Evolutionary conservation across 805 yeast species (phyloP).

Genomic region (Saturnispora mendoncae): DNA sequence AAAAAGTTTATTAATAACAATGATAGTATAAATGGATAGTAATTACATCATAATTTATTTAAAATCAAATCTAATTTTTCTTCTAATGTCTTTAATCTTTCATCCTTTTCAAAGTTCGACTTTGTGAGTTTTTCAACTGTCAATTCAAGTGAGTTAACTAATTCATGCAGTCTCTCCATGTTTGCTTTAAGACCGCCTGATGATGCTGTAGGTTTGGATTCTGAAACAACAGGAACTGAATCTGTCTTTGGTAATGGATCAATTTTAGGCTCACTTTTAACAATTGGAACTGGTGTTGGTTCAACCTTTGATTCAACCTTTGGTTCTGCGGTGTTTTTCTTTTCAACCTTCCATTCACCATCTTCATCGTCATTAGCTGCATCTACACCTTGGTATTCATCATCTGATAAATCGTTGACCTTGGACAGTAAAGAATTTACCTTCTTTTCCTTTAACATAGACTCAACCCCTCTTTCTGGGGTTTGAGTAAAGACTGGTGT

Average conservation of each 20-base stretch:
- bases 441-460: conserved; percentile 37
- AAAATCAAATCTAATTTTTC: conserved; percentile 49
- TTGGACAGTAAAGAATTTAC: conserved; percentile 41
- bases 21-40: not conserved
- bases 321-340: not conserved
- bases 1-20: not conserved
- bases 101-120: conserved; percentile 58
- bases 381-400: conserved; percentile 29
- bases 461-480: conserved; percentile 37
- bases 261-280: conserved; percentile 4
- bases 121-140: conserved; percentile 44
- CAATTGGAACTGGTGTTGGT: conserved; percentile 1
- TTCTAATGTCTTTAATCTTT: conserved; percentile 48
- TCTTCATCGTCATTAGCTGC: conserved; percentile 18
- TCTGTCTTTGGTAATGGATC: conserved; percentile 10
- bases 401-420: conserved; percentile 33
- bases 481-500: conserved; percentile 21
- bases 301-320: conserved; percentile 12
- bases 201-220: conserved; percentile 24
- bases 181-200: conserved; percentile 65
- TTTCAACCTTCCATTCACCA: conserved; percentile 23
- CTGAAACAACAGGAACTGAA: conserved; percentile 15
- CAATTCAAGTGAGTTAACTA: conserved; percentile 50
- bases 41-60: conserved; percentile 25
- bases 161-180: conserved; percentile 52